Percentiles rank a stretch among this genome's conserved stretches.
Evolutionary conservation across 768 basidiomycete species (phyloP).

Genomic region (Boletellus sp.): DNA sequence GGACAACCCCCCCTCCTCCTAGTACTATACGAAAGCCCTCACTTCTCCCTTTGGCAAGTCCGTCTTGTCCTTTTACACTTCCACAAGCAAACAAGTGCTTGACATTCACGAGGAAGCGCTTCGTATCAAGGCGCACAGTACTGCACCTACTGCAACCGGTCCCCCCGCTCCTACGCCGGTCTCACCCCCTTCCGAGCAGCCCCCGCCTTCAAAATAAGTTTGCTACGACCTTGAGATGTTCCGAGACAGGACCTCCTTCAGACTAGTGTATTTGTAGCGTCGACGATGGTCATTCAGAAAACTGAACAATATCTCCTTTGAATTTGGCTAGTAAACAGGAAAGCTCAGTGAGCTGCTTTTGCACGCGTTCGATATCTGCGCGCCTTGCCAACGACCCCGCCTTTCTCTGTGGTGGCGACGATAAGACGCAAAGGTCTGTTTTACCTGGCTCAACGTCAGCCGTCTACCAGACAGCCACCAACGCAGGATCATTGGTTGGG

Average conservation of each 20-base stretch:
- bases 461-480: no score
- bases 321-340: neutral
- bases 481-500: no score
- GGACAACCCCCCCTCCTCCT: neutral
- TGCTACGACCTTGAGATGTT: neutral
- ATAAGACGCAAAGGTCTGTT: no score
- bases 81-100: constrained; percentile 78
- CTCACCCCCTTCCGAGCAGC: constrained; percentile 5
- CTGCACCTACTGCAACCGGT: constrained; percentile 14
- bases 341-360: constrained; percentile 1
- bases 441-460: no score
- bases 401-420: no score
- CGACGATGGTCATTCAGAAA: constrained; percentile 1
- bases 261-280: constrained; percentile 9
- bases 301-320: neutral
- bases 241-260: neutral
- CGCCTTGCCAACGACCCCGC: no score
- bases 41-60: constrained; percentile 73
- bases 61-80: constrained; percentile 80
- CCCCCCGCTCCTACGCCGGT: constrained; percentile 6
- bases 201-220: constrained; percentile 10
- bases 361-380: constrained; percentile 3
- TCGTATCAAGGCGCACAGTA: constrained; percentile 70
- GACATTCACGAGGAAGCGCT: constrained; percentile 94
- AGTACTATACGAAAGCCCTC: constrained; percentile 81